These are phyloP conservation scores for Penicillium sp. DNA, from an alignment of 2,329 filamentous ascomycete species.

Conservation along the genomic window DNA sequence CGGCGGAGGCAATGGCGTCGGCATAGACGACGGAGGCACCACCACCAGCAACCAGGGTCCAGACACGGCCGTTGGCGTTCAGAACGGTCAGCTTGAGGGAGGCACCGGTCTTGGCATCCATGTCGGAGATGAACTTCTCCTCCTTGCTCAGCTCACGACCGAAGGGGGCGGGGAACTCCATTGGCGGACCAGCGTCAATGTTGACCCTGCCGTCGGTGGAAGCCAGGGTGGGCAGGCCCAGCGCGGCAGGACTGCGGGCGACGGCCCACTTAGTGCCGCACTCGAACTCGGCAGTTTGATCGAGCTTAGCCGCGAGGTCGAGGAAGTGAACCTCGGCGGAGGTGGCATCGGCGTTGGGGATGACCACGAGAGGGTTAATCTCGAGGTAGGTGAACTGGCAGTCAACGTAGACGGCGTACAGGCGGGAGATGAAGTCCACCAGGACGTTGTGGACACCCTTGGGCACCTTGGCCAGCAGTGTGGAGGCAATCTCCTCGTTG, in stretches of 20 bases:
- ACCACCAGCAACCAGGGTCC: conserved; percentile 98
- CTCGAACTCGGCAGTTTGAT: conserved; percentile 99
- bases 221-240: conserved; percentile 70
- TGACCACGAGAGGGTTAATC: conserved; percentile 98
- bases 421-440: conserved; percentile 96
- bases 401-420: conserved; percentile 99
- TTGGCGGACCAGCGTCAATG: conserved; percentile 93
- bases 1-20: conserved; percentile 93
- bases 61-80: conserved; percentile 86
- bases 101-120: conserved; percentile 98
- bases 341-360: conserved; percentile 87
- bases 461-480: conserved; percentile 88
- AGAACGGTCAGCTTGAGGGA: conserved; percentile 97
- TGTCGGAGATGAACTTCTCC: conserved; percentile 97
- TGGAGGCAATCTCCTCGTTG: conserved; percentile 83
- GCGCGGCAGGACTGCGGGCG: conserved; percentile 81
- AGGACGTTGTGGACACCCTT: conserved; percentile 95
- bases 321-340: conserved; percentile 96
- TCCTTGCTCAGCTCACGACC: conserved; percentile 98
- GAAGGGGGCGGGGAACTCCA: conserved; percentile 98
- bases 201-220: conserved; percentile 69
- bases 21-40: conserved; percentile 99
- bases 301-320: conserved; percentile 95
- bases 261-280: conserved; percentile 99
- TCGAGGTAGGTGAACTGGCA: conserved; percentile 99